Percentiles rank a stretch among this genome's conserved stretches.
These are phyloP conservation scores for Sporobolomyces roseus DNA, from an alignment of 768 basidiomycete species.

Conservation along the genomic window DNA sequence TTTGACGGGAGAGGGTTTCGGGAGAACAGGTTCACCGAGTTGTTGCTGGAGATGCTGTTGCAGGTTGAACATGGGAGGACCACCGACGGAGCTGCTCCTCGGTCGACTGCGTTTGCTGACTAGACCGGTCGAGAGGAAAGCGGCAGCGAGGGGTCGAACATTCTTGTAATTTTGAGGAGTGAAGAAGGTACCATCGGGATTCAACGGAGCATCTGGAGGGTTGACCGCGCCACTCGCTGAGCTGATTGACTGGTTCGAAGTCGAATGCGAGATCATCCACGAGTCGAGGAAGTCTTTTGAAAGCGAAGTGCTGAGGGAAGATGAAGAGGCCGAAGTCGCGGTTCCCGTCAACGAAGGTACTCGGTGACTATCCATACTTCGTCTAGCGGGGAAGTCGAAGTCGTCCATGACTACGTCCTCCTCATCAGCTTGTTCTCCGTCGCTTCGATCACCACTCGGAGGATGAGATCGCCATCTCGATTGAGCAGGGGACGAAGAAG, in stretches of 20 bases:
- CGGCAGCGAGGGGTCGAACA: conserved; percentile 46
- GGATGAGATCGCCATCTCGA: background rate
- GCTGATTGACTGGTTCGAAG: conserved; percentile 28
- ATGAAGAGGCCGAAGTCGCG: conserved; percentile 37
- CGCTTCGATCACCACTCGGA: background rate
- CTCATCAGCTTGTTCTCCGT: conserved; percentile 20
- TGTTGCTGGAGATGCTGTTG: conserved; percentile 36
- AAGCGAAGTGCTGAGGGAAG: conserved; percentile 31
- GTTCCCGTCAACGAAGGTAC: conserved; percentile 42
- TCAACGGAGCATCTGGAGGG: background rate
- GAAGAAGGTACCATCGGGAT: conserved; percentile 28
- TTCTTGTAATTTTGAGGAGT: conserved; percentile 45
- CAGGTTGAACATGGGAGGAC: conserved; percentile 34
- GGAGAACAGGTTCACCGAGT: conserved; percentile 23
- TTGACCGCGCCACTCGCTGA: conserved; percentile 10
- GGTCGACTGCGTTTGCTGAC: conserved; percentile 47
- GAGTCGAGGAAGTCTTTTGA: conserved; percentile 12
- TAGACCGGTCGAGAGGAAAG: conserved; percentile 51
- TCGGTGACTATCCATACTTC: conserved; percentile 33
- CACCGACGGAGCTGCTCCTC: conserved; percentile 21
- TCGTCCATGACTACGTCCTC: conserved; percentile 38
- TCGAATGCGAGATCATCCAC: background rate
- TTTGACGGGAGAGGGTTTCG: conserved; percentile 39
- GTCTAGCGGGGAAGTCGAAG: conserved; percentile 19
- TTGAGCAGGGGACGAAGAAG: conserved; percentile 10